Conservation (phyloP, 768 basidiomycete species). For the Lentinula raphanica region DNA sequence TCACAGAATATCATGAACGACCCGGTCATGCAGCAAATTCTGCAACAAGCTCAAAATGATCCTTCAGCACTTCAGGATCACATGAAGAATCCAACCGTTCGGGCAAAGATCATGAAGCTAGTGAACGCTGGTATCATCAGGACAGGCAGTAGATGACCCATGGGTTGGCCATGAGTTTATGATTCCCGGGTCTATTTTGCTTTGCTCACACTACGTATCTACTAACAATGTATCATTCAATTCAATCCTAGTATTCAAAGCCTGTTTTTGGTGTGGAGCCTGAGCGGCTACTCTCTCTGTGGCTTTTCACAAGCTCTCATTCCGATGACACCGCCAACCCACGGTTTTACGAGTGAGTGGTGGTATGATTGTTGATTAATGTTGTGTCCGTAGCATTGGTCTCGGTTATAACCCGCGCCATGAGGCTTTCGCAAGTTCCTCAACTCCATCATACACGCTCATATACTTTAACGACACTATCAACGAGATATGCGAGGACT, state of each 20-base stretch:
- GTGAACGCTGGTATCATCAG: conserved; percentile 91
- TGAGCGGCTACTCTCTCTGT: background rate
- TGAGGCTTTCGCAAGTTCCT: conserved; percentile 2
- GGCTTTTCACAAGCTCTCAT: background rate
- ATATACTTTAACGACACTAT: background rate
- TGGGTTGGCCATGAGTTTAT: conserved; percentile 1
- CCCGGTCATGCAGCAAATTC: conserved; percentile 89
- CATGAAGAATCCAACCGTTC: conserved; percentile 86
- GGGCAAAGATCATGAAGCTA: conserved; percentile 81
- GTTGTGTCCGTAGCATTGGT: background rate
- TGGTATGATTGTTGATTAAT: background rate
- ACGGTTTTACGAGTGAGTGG: background rate
- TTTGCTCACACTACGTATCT: background rate
- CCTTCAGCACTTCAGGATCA: conserved; percentile 90
- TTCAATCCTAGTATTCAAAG: conserved; percentile 4
- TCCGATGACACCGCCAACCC: background rate
- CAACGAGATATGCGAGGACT: background rate
- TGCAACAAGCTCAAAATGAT: conserved; percentile 90
- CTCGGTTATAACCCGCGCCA: background rate
- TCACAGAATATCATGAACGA: conserved; percentile 77
- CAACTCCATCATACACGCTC: background rate
- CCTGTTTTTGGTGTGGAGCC: background rate
- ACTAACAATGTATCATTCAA: conserved; percentile 5
- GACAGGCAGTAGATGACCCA: conserved; percentile 46
- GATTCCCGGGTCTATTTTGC: background rate